Evolutionary conservation across 2,329 filamentous ascomycete species (phyloP).

Genomic region (Colletotrichum tanaceti): DNA sequence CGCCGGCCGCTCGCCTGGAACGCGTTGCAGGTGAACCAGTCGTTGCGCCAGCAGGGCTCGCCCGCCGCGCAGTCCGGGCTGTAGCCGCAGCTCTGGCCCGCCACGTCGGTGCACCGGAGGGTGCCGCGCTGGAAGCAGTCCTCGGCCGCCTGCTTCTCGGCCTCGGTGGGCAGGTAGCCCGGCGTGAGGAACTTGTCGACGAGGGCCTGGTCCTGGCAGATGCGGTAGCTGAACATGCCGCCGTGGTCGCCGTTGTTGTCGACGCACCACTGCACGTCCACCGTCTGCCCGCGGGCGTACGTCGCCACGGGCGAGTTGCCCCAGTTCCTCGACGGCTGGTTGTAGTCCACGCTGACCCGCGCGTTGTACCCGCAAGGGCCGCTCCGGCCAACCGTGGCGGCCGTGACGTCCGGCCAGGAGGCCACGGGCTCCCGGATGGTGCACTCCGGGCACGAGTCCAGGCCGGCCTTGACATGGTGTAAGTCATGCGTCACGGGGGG

Average conservation of each 20-base stretch:
- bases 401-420: conserved; percentile 61
- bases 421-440: conserved; percentile 64
- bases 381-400: conserved; percentile 58
- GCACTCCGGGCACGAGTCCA: conserved; percentile 65
- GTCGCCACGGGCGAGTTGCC: conserved; percentile 56
- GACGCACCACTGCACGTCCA: conserved; percentile 66
- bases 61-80: conserved; percentile 59
- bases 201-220: conserved; percentile 63
- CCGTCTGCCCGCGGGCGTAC: conserved; percentile 57
- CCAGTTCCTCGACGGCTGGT: conserved; percentile 58
- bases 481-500: neutral
- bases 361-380: conserved; percentile 67
- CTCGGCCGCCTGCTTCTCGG: conserved; percentile 65
- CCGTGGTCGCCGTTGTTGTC: conserved; percentile 68
- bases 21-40: conserved; percentile 66
- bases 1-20: conserved; percentile 53
- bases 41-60: conserved; percentile 60
- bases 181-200: conserved; percentile 63
- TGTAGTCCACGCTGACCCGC: conserved; percentile 65
- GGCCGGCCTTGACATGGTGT: conserved; percentile 52
- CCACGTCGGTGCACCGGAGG: conserved; percentile 61
- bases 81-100: conserved; percentile 61
- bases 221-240: conserved; percentile 67
- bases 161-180: conserved; percentile 59
- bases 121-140: conserved; percentile 62